phyloP scores from a whole-genome alignment of 179 eudicot species.

The Actinidia chinensis region DNA sequence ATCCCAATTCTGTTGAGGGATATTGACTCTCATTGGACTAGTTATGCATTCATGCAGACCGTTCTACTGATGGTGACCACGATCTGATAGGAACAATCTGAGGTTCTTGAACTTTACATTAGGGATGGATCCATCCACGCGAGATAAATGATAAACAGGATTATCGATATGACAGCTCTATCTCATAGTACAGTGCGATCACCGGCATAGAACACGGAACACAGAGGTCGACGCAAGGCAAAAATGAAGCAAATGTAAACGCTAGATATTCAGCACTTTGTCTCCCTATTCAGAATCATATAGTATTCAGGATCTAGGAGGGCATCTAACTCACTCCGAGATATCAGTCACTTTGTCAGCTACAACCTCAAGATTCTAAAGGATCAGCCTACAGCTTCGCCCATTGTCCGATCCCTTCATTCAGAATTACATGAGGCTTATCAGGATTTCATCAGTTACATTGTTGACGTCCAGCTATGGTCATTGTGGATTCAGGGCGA shows the following conservation, averaged over 20 bases:
- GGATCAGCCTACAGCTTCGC: background rate
- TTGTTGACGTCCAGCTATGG: background rate
- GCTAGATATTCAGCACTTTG: background rate
- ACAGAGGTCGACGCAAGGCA: background rate
- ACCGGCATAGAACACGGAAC: no score
- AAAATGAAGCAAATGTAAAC: background rate
- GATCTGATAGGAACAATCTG: no score
- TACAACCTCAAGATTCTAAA: no score
- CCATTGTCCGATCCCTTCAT: background rate
- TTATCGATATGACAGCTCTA: background rate
- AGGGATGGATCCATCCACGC: background rate
- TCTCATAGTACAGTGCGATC: background rate
- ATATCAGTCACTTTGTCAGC: background rate
- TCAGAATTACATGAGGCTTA: background rate
- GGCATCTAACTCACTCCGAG: background rate
- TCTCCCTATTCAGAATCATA: no score
- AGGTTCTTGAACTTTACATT: no score
- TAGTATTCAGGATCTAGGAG: background rate
- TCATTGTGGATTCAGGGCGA: background rate
- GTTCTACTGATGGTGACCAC: no score
- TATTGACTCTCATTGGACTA: background rate
- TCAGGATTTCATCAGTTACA: background rate
- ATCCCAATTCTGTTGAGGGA: background rate
- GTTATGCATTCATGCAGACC: background rate
- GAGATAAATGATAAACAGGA: background rate